Base-by-base conservation (phyloP, 1,284 basidiomycete species). In the Leccinum subrobustum region DNA sequence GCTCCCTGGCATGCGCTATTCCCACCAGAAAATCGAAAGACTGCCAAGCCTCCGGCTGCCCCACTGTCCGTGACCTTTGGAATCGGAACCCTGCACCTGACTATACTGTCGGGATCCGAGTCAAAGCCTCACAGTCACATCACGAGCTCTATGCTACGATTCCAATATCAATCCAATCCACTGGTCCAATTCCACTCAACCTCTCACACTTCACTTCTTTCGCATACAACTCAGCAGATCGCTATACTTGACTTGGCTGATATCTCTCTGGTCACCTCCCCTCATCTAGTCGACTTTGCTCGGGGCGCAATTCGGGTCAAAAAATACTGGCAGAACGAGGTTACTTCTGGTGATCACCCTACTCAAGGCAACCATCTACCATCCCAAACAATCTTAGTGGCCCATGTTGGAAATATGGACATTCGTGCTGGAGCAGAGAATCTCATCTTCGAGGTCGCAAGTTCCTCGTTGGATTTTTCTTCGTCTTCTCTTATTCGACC, bases 211-310 rank as follows among this genome's bases (percentile, higher is more conserved):
- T 64, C 71, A n/a, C 59, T 59, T 57, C 60, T 62, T 56, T 57
- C 57, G 12, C 69, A 71, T 44, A 56, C 54, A 14, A 65, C 80
- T 25, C 74, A 73, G 11, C 82, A 79, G 52, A 66, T 78, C 8
- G 70, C 75, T 11, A 63, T 80, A 11, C 42, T 85, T 20, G 70
- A 75, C 16, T 56, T 83, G 12, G 80, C 80, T 8, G 75, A 81
- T 37, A 62, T 84, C 27, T 75, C 77, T n/a, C 66, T 87, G 52
- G 75, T 72, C 12, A 75, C 89, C 7, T 82, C 78, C 35, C 88
- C 89, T 12, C 83, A 83, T 62, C 75, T 89, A 23, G 82, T 91
- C 69, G 74, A 78, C 39, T 88, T 91, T 65, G 79, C 82, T 6
- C 86, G 85, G 69, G 78, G 83, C 61, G 66, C 82, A 35, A 74